Conservation (phyloP, 2,329 filamentous ascomycete species). For the Ascochyta clinopodiicola region DNA sequence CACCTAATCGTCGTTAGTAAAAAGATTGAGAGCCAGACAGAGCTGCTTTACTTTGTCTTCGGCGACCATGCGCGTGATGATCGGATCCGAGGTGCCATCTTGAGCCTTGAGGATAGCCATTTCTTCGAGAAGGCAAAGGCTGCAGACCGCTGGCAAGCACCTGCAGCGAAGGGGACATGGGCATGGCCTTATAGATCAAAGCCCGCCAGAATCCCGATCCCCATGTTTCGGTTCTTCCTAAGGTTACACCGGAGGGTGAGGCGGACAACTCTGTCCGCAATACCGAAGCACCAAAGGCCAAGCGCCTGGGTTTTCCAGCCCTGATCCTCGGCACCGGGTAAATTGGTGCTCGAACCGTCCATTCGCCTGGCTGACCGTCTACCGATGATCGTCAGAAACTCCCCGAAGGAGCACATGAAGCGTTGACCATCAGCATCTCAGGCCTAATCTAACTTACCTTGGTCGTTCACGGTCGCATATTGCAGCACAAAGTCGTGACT, state of each 20-base stretch:
- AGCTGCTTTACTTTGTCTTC: slow-evolving; percentile 39
- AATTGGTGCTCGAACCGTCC: slow-evolving; percentile 27
- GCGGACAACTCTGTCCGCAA: slow-evolving; percentile 26
- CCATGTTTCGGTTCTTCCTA: slow-evolving; percentile 26
- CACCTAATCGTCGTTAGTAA: slow-evolving; percentile 21
- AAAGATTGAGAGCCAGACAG: not conserved
- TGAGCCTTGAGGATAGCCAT: slow-evolving; percentile 37
- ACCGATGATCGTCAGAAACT: slow-evolving; percentile 21
- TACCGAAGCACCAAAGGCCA: slow-evolving; percentile 34
- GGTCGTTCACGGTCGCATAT: slow-evolving; percentile 8
- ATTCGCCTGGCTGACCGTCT: slow-evolving; percentile 24
- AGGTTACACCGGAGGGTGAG: slow-evolving; percentile 16
- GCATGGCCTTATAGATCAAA: slow-evolving; percentile 33
- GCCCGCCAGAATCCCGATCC: slow-evolving; percentile 3
- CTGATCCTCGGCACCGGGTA: slow-evolving; percentile 34
- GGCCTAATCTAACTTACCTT: slow-evolving; percentile 19
- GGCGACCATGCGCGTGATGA: slow-evolving; percentile 53
- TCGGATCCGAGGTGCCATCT: slow-evolving; percentile 47
- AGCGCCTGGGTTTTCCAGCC: slow-evolving; percentile 31
- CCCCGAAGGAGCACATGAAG: not conserved
- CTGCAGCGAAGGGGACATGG: slow-evolving; percentile 15
- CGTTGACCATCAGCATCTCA: not conserved
- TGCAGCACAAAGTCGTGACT: slow-evolving; percentile 21
- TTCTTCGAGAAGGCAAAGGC: slow-evolving; percentile 22
- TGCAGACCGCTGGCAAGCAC: slow-evolving; percentile 18